Conservation (phyloP, 2,329 filamentous ascomycete species). For the Paraphoma sp. region DNA sequence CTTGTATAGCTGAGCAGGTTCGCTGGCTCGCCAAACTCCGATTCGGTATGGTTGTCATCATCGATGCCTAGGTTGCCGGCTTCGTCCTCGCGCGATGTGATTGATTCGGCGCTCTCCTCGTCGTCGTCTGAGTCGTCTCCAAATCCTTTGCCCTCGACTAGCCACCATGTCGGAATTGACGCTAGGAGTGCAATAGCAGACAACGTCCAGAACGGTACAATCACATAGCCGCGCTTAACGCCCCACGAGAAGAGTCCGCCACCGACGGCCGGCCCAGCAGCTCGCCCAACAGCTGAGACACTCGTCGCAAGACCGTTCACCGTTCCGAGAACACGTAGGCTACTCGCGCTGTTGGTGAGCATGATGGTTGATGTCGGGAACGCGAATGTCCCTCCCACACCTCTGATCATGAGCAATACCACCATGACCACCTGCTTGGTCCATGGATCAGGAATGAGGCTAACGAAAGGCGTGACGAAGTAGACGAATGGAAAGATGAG, state of each 20-base stretch:
- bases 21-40: slow-evolving; percentile 48
- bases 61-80: not conserved
- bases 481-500: slow-evolving; percentile 77
- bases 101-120: slow-evolving; percentile 35
- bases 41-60: slow-evolving; percentile 38
- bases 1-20: slow-evolving; percentile 44
- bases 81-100: slow-evolving; percentile 21
- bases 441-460: slow-evolving; percentile 61
- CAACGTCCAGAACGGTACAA: slow-evolving; percentile 84
- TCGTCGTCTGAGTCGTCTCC: slow-evolving; percentile 49
- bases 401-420: slow-evolving; percentile 74
- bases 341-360: slow-evolving; percentile 83
- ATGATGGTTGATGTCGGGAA: slow-evolving; percentile 92
- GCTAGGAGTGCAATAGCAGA: slow-evolving; percentile 68
- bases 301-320: slow-evolving; percentile 90
- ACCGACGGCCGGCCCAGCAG: slow-evolving; percentile 75
- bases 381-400: slow-evolving; percentile 77
- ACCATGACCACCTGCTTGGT: slow-evolving; percentile 68
- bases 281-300: slow-evolving; percentile 79
- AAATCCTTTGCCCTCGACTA: slow-evolving; percentile 77
- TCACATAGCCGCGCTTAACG: slow-evolving; percentile 75
- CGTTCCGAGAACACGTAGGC: slow-evolving; percentile 79
- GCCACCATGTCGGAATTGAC: slow-evolving; percentile 74
- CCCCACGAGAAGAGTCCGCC: slow-evolving; percentile 79
- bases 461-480: slow-evolving; percentile 80